These are phyloP conservation scores for Cyanodermella asteris DNA, from an alignment of 2,329 filamentous ascomycete genomes.

Conservation along the genomic window DNA sequence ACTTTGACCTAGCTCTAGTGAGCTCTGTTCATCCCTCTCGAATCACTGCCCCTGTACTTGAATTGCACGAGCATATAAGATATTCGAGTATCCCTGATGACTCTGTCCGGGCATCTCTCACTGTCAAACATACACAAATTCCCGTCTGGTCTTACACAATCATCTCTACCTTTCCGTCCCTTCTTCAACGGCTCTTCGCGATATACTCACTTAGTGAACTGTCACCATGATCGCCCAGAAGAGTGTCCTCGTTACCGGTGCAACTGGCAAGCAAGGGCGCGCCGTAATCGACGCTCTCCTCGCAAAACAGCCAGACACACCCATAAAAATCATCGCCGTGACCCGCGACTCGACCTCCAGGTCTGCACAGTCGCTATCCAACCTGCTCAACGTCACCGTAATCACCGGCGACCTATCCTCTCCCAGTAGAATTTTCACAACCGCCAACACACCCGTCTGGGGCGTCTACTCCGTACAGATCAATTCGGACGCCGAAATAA, in stretches of 20 bases:
- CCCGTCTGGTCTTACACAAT: too few species aligned
- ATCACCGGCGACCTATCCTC: conserved; percentile 37
- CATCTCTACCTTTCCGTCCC: too few species aligned
- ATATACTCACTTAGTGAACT: too few species aligned
- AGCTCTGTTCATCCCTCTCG: too few species aligned
- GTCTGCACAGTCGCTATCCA: conserved; percentile 26
- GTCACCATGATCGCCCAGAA: conserved; percentile 1
- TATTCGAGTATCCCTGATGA: too few species aligned
- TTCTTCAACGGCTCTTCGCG: too few species aligned
- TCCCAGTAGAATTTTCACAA: conserved; percentile 26
- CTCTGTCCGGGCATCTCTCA: too few species aligned
- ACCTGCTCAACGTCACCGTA: conserved; percentile 27
- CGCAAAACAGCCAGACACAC: conserved; percentile 10
- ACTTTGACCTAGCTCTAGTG: too few species aligned
- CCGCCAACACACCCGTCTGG: conserved; percentile 25
- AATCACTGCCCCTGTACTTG: too few species aligned
- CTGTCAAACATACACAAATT: too few species aligned
- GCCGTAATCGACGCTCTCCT: conserved; percentile 15
- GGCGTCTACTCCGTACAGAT: conserved; percentile 42
- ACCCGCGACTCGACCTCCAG: conserved; percentile 33
- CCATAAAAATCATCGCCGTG: conserved; percentile 34
- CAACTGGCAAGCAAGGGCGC: conserved; percentile 21
- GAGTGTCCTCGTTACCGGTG: conserved; percentile 18
- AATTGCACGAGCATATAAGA: too few species aligned
- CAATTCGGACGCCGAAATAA: conserved; percentile 19